Evolutionary conservation across 1,284 basidiomycete species (phyloP).

Genomic region (Psilocybe mexicana): DNA sequence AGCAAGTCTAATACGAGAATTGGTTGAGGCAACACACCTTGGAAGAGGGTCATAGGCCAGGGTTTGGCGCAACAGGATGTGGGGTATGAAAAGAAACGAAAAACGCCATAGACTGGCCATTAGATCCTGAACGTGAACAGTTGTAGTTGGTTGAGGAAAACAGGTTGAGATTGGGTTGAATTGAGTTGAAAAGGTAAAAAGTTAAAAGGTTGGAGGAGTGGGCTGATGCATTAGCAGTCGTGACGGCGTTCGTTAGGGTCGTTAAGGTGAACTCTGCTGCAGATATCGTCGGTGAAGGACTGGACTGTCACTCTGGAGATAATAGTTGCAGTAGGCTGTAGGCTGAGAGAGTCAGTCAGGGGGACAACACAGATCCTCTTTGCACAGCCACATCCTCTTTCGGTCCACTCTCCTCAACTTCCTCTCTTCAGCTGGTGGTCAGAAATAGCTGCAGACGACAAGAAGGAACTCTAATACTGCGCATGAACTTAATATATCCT

Average conservation of each 20-base stretch:
- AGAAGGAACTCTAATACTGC: not conserved
- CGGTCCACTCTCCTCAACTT: conserved; percentile 3
- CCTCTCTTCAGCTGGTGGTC: not conserved
- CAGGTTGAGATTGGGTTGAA: not conserved
- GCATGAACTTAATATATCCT: not conserved
- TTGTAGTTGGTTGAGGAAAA: conserved; percentile 7
- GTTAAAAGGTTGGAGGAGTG: not conserved
- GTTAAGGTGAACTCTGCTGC: conserved; percentile 19
- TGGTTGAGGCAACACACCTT: conserved; percentile 14
- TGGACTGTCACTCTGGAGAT: conserved; percentile 1
- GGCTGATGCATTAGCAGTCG: conserved; percentile 17
- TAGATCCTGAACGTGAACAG: not conserved
- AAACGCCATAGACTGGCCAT: conserved; percentile 14
- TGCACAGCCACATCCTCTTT: conserved; percentile 16
- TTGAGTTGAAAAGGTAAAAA: not conserved
- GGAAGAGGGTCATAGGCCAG: conserved; percentile 21
- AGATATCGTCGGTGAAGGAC: conserved; percentile 10
- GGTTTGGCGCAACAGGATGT: conserved; percentile 9
- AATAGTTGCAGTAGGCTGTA: not conserved
- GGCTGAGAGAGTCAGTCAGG: too few species aligned
- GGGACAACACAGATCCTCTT: not conserved
- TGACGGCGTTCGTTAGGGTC: conserved; percentile 19
- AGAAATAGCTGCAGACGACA: not conserved
- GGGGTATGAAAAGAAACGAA: conserved; percentile 10
- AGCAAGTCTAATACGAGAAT: not conserved